A percentile compares a stretch with the other conserved stretches of the same genome.
These are phyloP conservation scores for Barbatosphaeria neglecta DNA, from an alignment of 495 filamentous ascomycete species.

Conservation along the genomic window DNA sequence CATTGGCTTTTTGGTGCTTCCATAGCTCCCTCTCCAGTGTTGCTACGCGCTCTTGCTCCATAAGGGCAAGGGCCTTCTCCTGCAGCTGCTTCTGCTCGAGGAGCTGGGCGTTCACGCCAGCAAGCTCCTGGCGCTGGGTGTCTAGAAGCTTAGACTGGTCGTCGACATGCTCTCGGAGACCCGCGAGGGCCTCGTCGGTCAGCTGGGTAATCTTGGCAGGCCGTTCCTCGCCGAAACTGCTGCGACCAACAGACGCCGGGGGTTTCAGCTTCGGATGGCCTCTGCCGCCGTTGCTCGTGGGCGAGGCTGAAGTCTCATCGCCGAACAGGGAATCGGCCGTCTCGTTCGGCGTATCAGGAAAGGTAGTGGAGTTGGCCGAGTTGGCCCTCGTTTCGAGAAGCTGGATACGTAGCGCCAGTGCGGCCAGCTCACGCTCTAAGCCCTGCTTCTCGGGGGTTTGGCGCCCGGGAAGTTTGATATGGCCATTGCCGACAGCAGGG, in stretches of 20 bases:
- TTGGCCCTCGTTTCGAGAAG: slow-evolving; percentile 55
- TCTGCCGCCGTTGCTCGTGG: slow-evolving; percentile 7
- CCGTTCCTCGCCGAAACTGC: slow-evolving; percentile 16
- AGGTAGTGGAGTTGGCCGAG: slow-evolving; percentile 39
- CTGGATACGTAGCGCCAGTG: slow-evolving; percentile 55
- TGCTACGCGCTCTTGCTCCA: slow-evolving; percentile 42
- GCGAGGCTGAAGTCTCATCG: slow-evolving; percentile 20
- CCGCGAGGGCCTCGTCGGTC: slow-evolving; percentile 59
- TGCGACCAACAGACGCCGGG: slow-evolving; percentile 14
- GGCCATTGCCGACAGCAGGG: slow-evolving; percentile 23
- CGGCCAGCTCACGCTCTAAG: slow-evolving; percentile 60
- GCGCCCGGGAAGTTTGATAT: slow-evolving; percentile 52
- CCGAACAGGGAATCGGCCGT: slow-evolving; percentile 40
- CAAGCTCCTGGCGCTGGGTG: slow-evolving; percentile 58
- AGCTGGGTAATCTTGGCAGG: slow-evolving; percentile 25
- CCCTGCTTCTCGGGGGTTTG: slow-evolving; percentile 49
- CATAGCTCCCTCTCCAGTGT: slow-evolving; percentile 77
- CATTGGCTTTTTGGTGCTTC: slow-evolving; percentile 96
- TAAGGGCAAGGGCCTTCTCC: slow-evolving; percentile 44
- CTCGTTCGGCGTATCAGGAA: slow-evolving; percentile 55
- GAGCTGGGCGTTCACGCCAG: slow-evolving; percentile 55
- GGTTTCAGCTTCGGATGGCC: slow-evolving; percentile 9
- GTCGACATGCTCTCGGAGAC: slow-evolving; percentile 62
- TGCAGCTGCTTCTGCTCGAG: slow-evolving; percentile 54
- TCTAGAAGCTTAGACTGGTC: slow-evolving; percentile 70